Base-by-base conservation (phyloP, 2,329 filamentous ascomycete species). In the Leptosphaerulina australis region DNA sequence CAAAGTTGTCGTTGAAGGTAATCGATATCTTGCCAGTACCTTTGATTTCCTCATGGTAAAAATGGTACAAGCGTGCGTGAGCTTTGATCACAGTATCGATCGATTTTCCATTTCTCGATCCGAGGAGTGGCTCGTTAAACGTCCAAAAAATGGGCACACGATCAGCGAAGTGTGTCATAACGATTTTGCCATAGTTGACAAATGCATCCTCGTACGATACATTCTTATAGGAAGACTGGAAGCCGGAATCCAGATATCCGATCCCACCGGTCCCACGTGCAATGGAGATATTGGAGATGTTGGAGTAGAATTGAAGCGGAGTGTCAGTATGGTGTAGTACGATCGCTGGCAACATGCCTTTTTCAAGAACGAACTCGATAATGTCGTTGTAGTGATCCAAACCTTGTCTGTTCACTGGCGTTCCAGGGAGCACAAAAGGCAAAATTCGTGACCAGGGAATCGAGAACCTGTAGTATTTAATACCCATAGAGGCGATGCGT, bases 321-420 rank as follows among this genome's bases (percentile, higher is more conserved):
- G 70, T 74, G 26, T 82, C 79, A n/a, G 77, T 79, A 55, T 83
- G 80, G 25, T 79, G 69, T 0, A 83, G 67, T 0, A 79, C 79
- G 0, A 80, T 72, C 5, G 72, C 68, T 0, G 81, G 81, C 1
- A 73, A 69, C 71, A 83, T 78, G 10, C 79, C 80, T 43, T 79
- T 76, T 21, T 76, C 73, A 0, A 82, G 53, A 34, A 77, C 71
- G 6, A 74, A 80, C 37, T 80, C 71, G 58, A 83, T 81, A 7
- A 83, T 69, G 50, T 83, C 78, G 50, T 82, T 76, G 55, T 83
- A 83, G 58, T 83, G 80, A 7, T 77, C 72, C 6, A 83, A 71
- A 1, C 50, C 81, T 40, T 78, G 68, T 43, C 78, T 65, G 45
- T 83, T 83, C 3, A 83, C 75, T 0, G 79, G 81, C 0, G 80